Percentiles rank a stretch among this genome's conserved stretches.
These are phyloP conservation scores for Cafeteria roenbergensis DNA, from an alignment of 108 stramenopile genomes.

Conservation along the genomic window DNA sequence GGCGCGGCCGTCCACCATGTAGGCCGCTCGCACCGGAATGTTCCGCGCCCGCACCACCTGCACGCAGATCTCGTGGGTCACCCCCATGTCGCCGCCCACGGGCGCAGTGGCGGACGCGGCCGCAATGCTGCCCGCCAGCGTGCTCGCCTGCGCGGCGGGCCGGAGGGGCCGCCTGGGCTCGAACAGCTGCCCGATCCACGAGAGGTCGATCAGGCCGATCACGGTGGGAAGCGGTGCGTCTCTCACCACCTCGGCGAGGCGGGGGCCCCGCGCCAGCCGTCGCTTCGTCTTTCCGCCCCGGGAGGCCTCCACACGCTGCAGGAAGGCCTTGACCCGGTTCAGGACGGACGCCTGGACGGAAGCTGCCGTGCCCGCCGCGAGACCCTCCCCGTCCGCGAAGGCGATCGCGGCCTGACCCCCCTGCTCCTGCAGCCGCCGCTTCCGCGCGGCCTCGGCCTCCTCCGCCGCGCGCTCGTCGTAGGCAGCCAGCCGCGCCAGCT, in stretches of 20 bases:
- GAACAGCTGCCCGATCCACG: background rate
- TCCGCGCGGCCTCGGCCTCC: too few species aligned
- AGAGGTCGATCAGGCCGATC: background rate
- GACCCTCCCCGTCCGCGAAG: background rate
- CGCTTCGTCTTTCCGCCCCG: background rate
- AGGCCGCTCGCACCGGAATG: background rate
- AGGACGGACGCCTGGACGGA: background rate
- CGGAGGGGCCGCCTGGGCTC: background rate
- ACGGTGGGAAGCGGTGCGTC: background rate
- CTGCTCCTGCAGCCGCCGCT: background rate
- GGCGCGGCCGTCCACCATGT: too few species aligned
- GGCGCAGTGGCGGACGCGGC: background rate
- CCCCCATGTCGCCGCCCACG: background rate
- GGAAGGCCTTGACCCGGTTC: background rate
- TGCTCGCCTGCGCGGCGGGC: background rate
- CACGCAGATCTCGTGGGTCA: background rate
- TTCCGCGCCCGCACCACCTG: slow-evolving; percentile 3
- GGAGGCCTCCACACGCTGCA: background rate
- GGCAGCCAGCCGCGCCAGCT: background rate
- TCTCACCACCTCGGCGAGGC: background rate
- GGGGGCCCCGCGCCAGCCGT: background rate
- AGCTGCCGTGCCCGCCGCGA: background rate
- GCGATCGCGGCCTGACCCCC: background rate
- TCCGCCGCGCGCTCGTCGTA: background rate
- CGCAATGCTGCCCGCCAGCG: too few species aligned